Evolutionary conservation across 768 basidiomycete species (phyloP).

Genomic region (Tulasnella sp.): DNA sequence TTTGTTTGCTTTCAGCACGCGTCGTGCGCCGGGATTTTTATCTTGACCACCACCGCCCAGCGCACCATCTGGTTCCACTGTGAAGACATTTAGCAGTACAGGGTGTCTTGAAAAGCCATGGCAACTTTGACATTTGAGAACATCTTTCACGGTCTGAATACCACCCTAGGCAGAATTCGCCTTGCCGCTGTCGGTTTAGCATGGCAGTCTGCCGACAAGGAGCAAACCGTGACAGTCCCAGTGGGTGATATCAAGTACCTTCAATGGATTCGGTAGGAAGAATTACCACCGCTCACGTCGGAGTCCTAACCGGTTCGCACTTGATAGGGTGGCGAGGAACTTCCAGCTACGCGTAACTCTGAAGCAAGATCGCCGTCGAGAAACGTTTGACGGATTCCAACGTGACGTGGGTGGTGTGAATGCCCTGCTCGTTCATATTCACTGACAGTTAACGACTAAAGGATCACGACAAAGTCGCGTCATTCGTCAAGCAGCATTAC

Average conservation of each 20-base stretch:
- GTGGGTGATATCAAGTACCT: constrained; percentile 76
- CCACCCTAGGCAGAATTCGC: constrained; percentile 77
- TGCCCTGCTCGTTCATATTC: constrained; percentile 8
- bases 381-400: constrained; percentile 90
- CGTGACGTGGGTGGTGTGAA: constrained; percentile 58
- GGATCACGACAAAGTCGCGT: constrained; percentile 85
- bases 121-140: constrained; percentile 72
- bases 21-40: not conserved
- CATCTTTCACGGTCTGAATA: constrained; percentile 65
- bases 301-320: constrained; percentile 14
- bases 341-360: constrained; percentile 84
- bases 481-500: constrained; percentile 80
- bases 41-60: constrained; percentile 3
- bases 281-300: not conserved
- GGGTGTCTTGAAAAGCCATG: constrained; percentile 31
- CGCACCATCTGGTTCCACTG: not conserved
- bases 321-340: constrained; percentile 63
- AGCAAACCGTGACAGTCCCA: constrained; percentile 54
- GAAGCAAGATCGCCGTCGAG: constrained; percentile 49
- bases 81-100: too few relatives aligned
- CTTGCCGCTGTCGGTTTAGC: constrained; percentile 86
- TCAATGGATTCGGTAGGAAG: constrained; percentile 62
- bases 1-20: constrained; percentile 1
- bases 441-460: constrained; percentile 29
- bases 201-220: constrained; percentile 64